Conservation (phyloP, 2,329 filamentous ascomycete genomes). For the Botrytis pseudocinerea region DNA sequence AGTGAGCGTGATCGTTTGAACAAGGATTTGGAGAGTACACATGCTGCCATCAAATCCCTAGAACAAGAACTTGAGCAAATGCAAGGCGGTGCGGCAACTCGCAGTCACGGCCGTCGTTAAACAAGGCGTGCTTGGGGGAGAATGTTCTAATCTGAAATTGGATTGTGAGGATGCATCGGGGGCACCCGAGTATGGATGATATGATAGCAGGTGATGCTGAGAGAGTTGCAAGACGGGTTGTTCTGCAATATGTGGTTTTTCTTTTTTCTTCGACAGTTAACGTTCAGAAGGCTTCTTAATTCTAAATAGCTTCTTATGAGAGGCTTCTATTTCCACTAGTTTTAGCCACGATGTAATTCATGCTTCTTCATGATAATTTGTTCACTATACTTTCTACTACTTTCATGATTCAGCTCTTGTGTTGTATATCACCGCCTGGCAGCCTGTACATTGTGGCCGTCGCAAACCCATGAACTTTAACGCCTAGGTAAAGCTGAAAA, state of each 20-base stretch:
- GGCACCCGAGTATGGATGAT: conserved; percentile 21
- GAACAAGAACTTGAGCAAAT: conserved; percentile 91
- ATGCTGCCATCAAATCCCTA: conserved; percentile 88
- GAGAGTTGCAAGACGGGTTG: conserved; percentile 38
- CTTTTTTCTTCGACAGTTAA: conserved; percentile 28
- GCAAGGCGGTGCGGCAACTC: conserved; percentile 78
- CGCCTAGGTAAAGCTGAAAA: background rate
- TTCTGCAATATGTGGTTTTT: conserved; percentile 28
- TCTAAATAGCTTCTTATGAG: conserved; percentile 27
- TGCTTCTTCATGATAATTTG: conserved; percentile 32
- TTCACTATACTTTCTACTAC: background rate
- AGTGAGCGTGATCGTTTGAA: conserved; percentile 97
- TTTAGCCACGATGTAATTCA: conserved; percentile 43
- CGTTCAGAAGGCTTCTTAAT: conserved; percentile 28
- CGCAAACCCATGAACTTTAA: conserved; percentile 3
- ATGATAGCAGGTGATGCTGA: conserved; percentile 32
- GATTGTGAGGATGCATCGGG: conserved; percentile 24
- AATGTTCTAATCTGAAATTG: conserved; percentile 20
- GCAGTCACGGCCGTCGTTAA: conserved; percentile 91
- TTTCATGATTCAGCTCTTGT: background rate
- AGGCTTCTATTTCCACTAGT: conserved; percentile 37
- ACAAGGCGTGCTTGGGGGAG: background rate
- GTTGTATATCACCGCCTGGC: background rate
- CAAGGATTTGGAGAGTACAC: conserved; percentile 98
- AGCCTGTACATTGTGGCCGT: background rate